Evolutionary conservation across 768 basidiomycete genomes (phyloP).

Genomic region (Lepiota subincarnata): DNA sequence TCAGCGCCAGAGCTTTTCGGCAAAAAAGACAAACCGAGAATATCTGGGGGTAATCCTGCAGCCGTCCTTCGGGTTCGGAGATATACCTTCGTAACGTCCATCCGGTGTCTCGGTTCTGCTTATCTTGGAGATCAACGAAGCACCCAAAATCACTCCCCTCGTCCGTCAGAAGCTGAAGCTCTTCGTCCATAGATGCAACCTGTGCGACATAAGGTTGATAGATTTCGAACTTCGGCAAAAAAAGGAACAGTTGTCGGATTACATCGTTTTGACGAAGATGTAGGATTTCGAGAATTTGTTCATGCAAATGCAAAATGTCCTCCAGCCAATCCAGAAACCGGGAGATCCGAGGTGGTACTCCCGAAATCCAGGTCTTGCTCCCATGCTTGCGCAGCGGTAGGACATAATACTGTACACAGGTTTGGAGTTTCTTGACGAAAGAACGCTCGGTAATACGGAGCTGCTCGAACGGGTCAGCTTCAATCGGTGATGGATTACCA

Average conservation of each 20-base stretch:
- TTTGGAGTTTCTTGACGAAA: slow-evolving; percentile 64
- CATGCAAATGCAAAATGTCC: slow-evolving; percentile 77
- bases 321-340: slow-evolving; percentile 86
- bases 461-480: slow-evolving; percentile 35
- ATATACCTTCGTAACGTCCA: slow-evolving; percentile 68
- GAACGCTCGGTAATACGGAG: slow-evolving; percentile 63
- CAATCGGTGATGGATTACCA: neutral
- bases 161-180: slow-evolving; percentile 46
- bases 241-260: slow-evolving; percentile 51
- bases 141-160: slow-evolving; percentile 76
- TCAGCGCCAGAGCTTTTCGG: neutral
- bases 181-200: slow-evolving; percentile 53
- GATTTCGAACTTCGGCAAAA: slow-evolving; percentile 68
- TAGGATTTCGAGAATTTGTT: slow-evolving; percentile 51
- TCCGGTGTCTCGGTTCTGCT: slow-evolving; percentile 46
- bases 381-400: slow-evolving; percentile 71
- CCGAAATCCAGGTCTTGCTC: slow-evolving; percentile 72
- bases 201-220: slow-evolving; percentile 85
- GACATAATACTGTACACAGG: slow-evolving; percentile 70
- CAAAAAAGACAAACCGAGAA: slow-evolving; percentile 57
- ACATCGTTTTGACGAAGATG: slow-evolving; percentile 26
- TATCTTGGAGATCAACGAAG: slow-evolving; percentile 70
- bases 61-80: slow-evolving; percentile 69
- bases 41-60: slow-evolving; percentile 66
- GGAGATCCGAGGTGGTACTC: slow-evolving; percentile 67